These are phyloP conservation scores for Pseudoneurospora amorphoporcata DNA, from an alignment of 495 filamentous ascomycete genomes.

Conservation along the genomic window DNA sequence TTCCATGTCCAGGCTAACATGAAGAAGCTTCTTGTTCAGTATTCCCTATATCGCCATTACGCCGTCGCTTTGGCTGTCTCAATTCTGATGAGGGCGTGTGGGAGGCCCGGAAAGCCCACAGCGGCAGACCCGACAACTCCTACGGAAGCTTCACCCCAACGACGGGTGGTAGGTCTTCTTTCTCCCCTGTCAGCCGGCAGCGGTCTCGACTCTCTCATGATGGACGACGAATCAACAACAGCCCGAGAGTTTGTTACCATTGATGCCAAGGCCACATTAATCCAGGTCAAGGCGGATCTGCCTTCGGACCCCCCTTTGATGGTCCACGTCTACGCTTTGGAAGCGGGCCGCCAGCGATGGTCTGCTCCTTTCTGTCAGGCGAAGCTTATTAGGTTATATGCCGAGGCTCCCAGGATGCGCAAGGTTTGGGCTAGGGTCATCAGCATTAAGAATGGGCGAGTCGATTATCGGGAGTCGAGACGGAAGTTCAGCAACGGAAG, in stretches of 20 bases:
- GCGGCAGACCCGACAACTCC: slow-evolving; percentile 9
- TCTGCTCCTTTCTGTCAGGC: slow-evolving; percentile 66
- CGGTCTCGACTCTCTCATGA: slow-evolving; percentile 21
- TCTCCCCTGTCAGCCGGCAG: slow-evolving; percentile 19
- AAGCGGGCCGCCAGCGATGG: slow-evolving; percentile 78
- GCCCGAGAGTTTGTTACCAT: slow-evolving; percentile 60
- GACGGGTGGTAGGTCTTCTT: slow-evolving; percentile 25
- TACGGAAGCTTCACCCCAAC: slow-evolving; percentile 15
- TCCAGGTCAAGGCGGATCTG: slow-evolving; percentile 83
- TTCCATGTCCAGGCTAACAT: slow-evolving; percentile 78
- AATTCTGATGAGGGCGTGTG: slow-evolving; percentile 67
- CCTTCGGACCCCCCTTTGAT: slow-evolving; percentile 82
- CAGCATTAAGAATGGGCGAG: slow-evolving; percentile 66
- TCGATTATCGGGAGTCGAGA: slow-evolving; percentile 69
- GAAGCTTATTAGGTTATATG: slow-evolving; percentile 71
- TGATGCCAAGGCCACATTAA: slow-evolving; percentile 65
- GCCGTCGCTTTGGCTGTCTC: slow-evolving; percentile 72
- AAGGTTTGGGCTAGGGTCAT: slow-evolving; percentile 75
- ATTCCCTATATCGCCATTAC: slow-evolving; percentile 91
- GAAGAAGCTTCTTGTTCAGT: slow-evolving; percentile 69
- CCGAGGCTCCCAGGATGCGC: slow-evolving; percentile 70
- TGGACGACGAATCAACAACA: slow-evolving; percentile 17
- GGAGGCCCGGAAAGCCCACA: slow-evolving; percentile 31
- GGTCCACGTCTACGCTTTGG: slow-evolving; percentile 72
- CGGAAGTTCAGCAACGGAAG: slow-evolving; percentile 51